phyloP scores from a whole-genome alignment of 179 eudicot species.

The Spergularia azorica region DNA sequence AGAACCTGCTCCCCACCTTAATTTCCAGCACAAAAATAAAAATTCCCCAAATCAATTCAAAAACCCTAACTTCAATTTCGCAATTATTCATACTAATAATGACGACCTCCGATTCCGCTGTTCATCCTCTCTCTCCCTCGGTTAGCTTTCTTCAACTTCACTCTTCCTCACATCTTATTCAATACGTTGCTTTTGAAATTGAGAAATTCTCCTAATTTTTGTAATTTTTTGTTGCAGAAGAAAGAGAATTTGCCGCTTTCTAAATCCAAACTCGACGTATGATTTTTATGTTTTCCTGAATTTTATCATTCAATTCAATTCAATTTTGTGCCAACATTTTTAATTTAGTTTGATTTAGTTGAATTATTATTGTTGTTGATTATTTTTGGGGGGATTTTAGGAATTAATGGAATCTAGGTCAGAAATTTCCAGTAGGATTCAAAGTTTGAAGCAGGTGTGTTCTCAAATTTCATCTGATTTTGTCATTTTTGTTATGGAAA shows the following conservation, averaged over 20 bases:
- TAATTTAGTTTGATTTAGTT: no score
- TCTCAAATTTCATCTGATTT: not conserved
- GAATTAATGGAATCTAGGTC: conserved; percentile 53
- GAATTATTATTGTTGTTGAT: no score
- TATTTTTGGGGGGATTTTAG: conserved; percentile 21
- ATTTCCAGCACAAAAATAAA: not conserved
- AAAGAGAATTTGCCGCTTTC: conserved; percentile 42
- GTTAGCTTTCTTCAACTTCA: not conserved
- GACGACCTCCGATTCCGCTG: conserved; percentile 34
- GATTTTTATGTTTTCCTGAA: not conserved
- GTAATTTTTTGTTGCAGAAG: conserved; percentile 35
- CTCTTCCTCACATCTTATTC: not conserved
- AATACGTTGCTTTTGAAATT: not conserved
- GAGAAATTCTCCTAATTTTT: not conserved
- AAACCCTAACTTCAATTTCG: not conserved
- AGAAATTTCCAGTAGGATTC: conserved; percentile 52
- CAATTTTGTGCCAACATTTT: not conserved
- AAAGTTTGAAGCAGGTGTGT: conserved; percentile 53
- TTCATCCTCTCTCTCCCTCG: conserved; percentile 25
- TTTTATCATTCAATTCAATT: not conserved
- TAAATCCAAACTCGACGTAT: conserved; percentile 45
- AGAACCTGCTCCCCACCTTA: not conserved
- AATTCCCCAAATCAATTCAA: not conserved
- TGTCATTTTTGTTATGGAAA: not conserved
- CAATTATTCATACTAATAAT: conserved; percentile 5